Conservation (phyloP, 2,329 filamentous ascomycete species). For the Emericellopsis atlantica region DNA sequence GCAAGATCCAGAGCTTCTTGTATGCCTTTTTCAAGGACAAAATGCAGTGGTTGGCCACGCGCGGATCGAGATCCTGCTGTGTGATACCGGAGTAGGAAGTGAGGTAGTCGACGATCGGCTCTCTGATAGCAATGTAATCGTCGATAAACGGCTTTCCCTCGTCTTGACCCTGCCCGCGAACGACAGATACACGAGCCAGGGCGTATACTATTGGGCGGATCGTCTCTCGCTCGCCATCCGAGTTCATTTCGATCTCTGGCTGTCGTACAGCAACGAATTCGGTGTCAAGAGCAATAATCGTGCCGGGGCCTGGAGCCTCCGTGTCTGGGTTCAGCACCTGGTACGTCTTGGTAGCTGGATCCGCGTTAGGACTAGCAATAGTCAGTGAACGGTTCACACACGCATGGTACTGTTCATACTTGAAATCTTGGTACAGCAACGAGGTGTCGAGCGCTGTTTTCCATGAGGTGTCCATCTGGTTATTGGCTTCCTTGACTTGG, state of each 20-base stretch:
- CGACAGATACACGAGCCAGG: conserved; percentile 82
- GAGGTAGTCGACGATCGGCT: conserved; percentile 88
- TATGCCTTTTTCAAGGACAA: conserved; percentile 84
- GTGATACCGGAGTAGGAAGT: conserved; percentile 91
- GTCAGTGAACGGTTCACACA: conserved; percentile 9
- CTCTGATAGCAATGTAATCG: conserved; percentile 87
- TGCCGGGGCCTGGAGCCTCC: conserved; percentile 59
- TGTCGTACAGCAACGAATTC: conserved; percentile 91
- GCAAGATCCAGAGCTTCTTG: conserved; percentile 93
- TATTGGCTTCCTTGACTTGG: conserved; percentile 69
- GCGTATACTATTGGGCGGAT: conserved; percentile 85
- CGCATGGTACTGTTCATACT: conserved; percentile 17
- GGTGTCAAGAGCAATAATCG: conserved; percentile 81
- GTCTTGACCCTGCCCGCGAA: conserved; percentile 64
- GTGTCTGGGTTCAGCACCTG: conserved; percentile 38
- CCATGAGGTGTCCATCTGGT: conserved; percentile 77
- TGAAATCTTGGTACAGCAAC: conserved; percentile 63
- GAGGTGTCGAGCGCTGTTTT: conserved; percentile 73
- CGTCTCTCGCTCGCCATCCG: conserved; percentile 82
- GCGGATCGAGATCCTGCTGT: conserved; percentile 69
- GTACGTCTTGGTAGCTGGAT: conserved; percentile 38
- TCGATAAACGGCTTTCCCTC: conserved; percentile 89
- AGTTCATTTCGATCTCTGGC: conserved; percentile 92
- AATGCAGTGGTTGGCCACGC: conserved; percentile 67
- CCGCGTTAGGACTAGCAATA: conserved; percentile 23